Conservation (phyloP, 768 basidiomycete genomes). For the Naganishia onofrii region DNA sequence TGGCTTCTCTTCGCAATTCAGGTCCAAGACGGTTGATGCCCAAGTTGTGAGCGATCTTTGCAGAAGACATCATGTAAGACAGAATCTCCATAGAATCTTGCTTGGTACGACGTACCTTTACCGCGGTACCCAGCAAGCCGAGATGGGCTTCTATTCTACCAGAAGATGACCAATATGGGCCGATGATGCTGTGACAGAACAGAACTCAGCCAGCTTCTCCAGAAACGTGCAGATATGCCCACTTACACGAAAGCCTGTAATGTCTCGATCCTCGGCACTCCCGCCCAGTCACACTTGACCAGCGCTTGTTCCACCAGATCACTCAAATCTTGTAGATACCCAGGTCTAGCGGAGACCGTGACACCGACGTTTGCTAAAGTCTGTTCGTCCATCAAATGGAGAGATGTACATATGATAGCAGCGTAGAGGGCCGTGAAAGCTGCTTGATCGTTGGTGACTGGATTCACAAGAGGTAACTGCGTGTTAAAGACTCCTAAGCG, state of each 20-base stretch:
- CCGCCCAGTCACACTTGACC: conserved; percentile 27
- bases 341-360: not conserved
- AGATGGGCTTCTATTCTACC: conserved; percentile 24
- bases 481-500: conserved; percentile 7
- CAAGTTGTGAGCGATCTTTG: conserved; percentile 24
- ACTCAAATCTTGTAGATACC: conserved; percentile 8
- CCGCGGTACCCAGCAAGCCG: conserved; percentile 17
- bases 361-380: conserved; percentile 13
- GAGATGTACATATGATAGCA: conserved; percentile 7
- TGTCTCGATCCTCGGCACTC: conserved; percentile 18
- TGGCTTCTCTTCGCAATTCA: conserved; percentile 3
- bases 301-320: conserved; percentile 23
- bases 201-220: too few relatives aligned
- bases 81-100: not conserved
- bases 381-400: conserved; percentile 27
- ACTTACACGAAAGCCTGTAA: conserved; percentile 29
- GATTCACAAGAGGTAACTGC: conserved; percentile 11
- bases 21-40: conserved; percentile 25
- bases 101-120: conserved; percentile 12
- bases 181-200: conserved; percentile 30
- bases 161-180: conserved; percentile 19
- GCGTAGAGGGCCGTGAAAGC: conserved; percentile 25
- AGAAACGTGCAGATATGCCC: too few relatives aligned
- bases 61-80: too few relatives aligned
- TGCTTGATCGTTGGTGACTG: conserved; percentile 16